These are phyloP conservation scores for Haplosporangium gracile DNA, from an alignment of 192 early-diverging fungal genomes.

Conservation along the genomic window DNA sequence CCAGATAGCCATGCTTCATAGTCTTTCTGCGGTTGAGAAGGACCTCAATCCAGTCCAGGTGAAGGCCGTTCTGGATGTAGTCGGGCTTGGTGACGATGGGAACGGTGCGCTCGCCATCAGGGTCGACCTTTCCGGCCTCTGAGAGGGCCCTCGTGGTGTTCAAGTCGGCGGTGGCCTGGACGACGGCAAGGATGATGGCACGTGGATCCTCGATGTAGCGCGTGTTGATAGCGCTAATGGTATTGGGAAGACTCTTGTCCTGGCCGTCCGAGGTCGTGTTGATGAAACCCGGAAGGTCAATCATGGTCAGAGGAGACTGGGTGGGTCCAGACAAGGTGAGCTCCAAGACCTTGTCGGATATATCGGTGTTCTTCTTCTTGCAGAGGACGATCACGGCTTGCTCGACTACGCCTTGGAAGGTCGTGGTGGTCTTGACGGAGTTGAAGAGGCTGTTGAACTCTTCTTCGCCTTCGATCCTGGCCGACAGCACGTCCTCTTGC, in stretches of 20 bases:
- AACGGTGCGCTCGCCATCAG: slow-evolving; percentile 13
- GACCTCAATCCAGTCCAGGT: neutral
- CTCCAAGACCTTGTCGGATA: slow-evolving; percentile 16
- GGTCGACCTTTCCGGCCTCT: neutral
- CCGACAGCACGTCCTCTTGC: neutral
- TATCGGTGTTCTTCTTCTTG: neutral
- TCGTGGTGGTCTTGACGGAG: neutral
- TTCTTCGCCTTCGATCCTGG: slow-evolving; percentile 14
- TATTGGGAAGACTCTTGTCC: neutral
- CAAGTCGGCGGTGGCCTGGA: slow-evolving; percentile 5
- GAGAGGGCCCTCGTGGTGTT: neutral
- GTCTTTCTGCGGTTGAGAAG: slow-evolving; percentile 5
- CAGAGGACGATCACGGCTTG: neutral
- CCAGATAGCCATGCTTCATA: slow-evolving; percentile 28
- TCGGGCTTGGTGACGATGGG: slow-evolving; percentile 28
- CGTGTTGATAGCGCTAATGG: neutral
- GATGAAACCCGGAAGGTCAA: slow-evolving; percentile 19
- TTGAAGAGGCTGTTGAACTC: neutral
- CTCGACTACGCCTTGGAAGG: neutral
- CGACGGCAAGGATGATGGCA: slow-evolving; percentile 19
- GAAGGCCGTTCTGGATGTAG: neutral
- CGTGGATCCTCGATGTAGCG: slow-evolving; percentile 8
- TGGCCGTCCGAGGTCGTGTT: neutral
- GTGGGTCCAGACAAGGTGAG: slow-evolving; percentile 11
- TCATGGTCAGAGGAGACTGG: slow-evolving; percentile 15